Percentiles rank a stretch among this genome's conserved stretches.
Conservation (phyloP, 2,329 filamentous ascomycete species). For the Colletotrichum sp. region DNA sequence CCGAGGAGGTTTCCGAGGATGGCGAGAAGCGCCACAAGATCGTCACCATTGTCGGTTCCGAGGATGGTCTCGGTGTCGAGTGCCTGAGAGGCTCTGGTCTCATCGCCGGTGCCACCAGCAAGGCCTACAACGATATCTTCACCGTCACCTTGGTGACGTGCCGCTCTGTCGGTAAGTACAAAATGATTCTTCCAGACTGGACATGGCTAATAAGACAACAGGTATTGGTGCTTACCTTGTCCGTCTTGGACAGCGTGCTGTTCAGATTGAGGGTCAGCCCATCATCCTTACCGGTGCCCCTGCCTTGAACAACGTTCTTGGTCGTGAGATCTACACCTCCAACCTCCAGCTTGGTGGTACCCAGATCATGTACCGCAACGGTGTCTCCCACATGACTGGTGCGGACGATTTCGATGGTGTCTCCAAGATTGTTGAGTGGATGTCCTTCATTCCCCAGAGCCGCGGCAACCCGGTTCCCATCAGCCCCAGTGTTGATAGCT, state of each 20-base stretch:
- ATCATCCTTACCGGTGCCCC: conserved; percentile 98
- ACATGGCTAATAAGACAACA: conserved; percentile 40
- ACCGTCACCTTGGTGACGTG: conserved; percentile 97
- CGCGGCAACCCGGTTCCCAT: conserved; percentile 94
- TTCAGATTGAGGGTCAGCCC: conserved; percentile 98
- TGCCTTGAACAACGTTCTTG: conserved; percentile 96
- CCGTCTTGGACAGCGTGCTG: conserved; percentile 95
- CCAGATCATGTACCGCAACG: conserved; percentile 99
- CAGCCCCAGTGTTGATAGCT: conserved; percentile 80
- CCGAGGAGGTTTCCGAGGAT: conserved; percentile 83
- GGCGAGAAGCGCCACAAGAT: conserved; percentile 95
- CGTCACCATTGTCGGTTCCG: conserved; percentile 87
- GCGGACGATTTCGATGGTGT: conserved; percentile 98
- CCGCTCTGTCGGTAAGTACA: conserved; percentile 82
- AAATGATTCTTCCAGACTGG: not conserved
- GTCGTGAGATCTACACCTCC: conserved; percentile 97
- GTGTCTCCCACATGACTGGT: conserved; percentile 98
- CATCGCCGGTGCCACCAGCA: conserved; percentile 95
- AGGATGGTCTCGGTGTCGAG: conserved; percentile 97
- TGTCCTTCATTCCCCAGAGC: conserved; percentile 96
- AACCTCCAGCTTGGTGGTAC: conserved; percentile 99
- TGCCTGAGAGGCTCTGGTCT: conserved; percentile 96
- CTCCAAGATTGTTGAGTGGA: conserved; percentile 96
- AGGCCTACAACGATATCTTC: conserved; percentile 98
- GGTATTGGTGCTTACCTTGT: conserved; percentile 98